Conservation (phyloP, 768 basidiomycete species). For the Lactarius tabidus region DNA sequence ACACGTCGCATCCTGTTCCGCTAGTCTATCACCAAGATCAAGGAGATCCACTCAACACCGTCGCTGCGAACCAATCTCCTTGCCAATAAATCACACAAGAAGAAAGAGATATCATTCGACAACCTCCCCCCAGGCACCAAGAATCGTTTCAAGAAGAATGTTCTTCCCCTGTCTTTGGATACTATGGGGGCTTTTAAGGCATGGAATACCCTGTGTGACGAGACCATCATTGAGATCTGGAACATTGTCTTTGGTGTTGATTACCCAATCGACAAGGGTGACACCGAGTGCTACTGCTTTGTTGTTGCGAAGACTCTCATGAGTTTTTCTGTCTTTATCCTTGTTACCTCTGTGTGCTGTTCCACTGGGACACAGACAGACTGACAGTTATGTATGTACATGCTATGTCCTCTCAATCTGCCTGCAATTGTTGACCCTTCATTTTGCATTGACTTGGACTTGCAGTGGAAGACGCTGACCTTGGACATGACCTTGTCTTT, state of each 20-base stretch:
- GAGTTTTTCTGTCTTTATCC: background rate
- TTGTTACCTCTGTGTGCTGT: no score
- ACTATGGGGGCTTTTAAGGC: background rate
- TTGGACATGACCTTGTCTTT: no score
- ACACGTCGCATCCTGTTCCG: background rate
- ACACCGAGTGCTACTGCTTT: background rate
- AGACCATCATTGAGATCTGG: background rate
- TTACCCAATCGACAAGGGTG: background rate
- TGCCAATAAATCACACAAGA: background rate
- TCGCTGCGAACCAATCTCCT: background rate
- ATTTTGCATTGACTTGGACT: no score
- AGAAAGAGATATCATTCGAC: background rate
- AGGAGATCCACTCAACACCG: background rate
- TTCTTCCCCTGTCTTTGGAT: background rate
- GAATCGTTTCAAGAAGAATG: background rate
- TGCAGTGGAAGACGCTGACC: no score
- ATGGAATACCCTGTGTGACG: background rate
- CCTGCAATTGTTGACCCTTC: no score
- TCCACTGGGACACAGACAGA: no score
- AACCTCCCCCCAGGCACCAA: background rate
- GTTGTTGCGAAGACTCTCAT: background rate
- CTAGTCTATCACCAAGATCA: background rate
- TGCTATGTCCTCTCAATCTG: no score
- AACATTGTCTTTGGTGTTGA: background rate
- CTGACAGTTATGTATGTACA: no score